phyloP scores from a whole-genome alignment of 1,284 basidiomycete genomes.

The Microstroma glucosiphilum region DNA sequence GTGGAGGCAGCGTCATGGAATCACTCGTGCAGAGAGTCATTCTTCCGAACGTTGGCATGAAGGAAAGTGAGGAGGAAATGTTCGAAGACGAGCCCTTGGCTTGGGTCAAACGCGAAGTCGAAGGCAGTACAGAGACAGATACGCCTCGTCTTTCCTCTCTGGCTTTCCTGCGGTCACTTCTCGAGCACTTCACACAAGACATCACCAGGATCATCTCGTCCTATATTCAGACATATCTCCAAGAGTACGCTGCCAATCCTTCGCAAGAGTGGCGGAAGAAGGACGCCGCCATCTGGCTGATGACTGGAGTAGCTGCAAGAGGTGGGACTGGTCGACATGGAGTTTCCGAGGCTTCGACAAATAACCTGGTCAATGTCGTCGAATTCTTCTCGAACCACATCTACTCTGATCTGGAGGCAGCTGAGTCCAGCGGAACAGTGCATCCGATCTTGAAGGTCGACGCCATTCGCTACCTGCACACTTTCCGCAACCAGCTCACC shows the following conservation, averaged over 20 bases:
- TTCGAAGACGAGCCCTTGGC: conserved; percentile 97
- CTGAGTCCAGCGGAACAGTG: conserved; percentile 56
- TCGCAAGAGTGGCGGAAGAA: conserved; percentile 81
- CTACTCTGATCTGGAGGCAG: conserved; percentile 75
- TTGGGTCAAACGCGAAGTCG: conserved; percentile 83
- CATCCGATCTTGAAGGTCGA: conserved; percentile 91
- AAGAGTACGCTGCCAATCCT: conserved; percentile 60
- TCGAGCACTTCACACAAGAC: conserved; percentile 69
- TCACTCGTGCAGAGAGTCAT: conserved; percentile 83
- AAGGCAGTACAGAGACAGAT: conserved; percentile 54
- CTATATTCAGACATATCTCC: conserved; percentile 72
- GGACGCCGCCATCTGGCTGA: conserved; percentile 86
- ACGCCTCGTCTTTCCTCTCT: conserved; percentile 86
- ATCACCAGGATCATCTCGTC: conserved; percentile 76
- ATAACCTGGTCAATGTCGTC: conserved; percentile 85
- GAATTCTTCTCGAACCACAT: conserved; percentile 91
- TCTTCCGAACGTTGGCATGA: conserved; percentile 80
- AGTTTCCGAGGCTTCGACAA: conserved; percentile 71
- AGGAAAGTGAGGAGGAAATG: conserved; percentile 86
- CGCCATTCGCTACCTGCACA: conserved; percentile 64
- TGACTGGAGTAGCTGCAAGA: conserved; percentile 10
- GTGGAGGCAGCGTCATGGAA: conserved; percentile 62
- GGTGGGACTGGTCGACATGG: conserved; percentile 54
- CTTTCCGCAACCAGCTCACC: conserved; percentile 91
- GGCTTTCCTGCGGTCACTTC: conserved; percentile 83